A percentile compares a stretch with the other conserved stretches of the same genome.
Conservation (phyloP, 805 yeast genomes). For the Yarrowia sp. region DNA sequence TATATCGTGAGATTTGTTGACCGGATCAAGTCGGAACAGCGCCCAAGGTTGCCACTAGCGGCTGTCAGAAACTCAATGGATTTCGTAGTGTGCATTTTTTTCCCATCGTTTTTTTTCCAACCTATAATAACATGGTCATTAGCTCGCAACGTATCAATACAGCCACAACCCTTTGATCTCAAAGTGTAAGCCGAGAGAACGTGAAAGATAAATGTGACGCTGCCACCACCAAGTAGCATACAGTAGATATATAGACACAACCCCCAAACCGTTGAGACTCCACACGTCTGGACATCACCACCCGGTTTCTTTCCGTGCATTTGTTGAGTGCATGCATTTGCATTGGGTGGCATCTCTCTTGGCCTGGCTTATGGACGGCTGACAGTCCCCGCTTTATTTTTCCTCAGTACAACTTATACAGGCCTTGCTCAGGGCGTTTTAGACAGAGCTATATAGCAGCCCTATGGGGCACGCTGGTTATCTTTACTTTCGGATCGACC, state of each 20-base stretch:
- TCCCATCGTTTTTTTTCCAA: neutral
- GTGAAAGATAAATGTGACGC: neutral
- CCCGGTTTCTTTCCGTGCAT: conserved; percentile 26
- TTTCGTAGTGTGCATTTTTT: no score
- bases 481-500: no score
- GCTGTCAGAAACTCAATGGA: neutral
- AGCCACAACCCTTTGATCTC: neutral
- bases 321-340: conserved; percentile 23
- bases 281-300: neutral
- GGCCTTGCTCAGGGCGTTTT: no score
- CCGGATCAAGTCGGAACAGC: neutral
- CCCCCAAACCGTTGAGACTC: no score
- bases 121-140: neutral
- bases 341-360: conserved; percentile 17
- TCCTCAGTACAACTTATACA: no score
- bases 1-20: neutral
- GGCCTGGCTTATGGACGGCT: conserved; percentile 7
- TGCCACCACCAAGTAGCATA: neutral
- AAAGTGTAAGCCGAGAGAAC: neutral
- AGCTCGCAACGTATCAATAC: neutral
- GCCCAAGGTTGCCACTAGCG: neutral
- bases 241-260: no score
- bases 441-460: no score
- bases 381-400: neutral
- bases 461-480: no score